Percentiles rank a stretch among this genome's conserved stretches.
Conservation (phyloP, 257 asterid genomes). For the Leonotis leonurus region DNA sequence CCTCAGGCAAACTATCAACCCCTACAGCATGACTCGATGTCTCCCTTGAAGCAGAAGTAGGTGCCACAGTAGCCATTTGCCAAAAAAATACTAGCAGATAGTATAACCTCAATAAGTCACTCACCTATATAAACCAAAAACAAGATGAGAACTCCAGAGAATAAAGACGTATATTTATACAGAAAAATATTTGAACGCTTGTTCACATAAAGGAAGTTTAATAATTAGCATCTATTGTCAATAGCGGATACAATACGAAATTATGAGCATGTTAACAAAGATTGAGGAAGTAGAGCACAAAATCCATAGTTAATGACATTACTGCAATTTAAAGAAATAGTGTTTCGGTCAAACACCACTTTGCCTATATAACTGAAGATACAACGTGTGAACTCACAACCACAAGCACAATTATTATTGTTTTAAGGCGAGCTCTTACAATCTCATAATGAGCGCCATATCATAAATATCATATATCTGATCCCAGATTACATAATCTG, state of each 20-base stretch:
- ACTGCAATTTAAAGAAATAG: background rate
- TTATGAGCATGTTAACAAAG: background rate
- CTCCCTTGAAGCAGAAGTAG: conserved; percentile 57
- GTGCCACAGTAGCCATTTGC: conserved; percentile 69
- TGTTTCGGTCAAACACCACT: conserved; percentile 2
- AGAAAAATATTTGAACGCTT: background rate
- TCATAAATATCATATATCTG: background rate
- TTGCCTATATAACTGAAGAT: background rate
- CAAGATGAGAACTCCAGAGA: background rate
- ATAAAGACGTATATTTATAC: conserved; percentile 10
- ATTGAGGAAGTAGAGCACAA: background rate
- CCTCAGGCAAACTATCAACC: conserved; percentile 65
- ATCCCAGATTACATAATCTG: conserved; percentile 4
- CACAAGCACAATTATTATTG: background rate
- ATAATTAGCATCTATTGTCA: conserved; percentile 1
- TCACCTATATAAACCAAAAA: conserved; percentile 38
- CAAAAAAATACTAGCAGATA: conserved; percentile 26
- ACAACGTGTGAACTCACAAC: background rate
- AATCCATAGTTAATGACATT: background rate
- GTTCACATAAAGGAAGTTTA: conserved; percentile 12
- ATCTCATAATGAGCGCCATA: background rate
- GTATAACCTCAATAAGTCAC: conserved; percentile 40
- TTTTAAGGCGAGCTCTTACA: background rate
- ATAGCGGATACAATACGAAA: background rate
- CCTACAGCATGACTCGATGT: conserved; percentile 41